phyloP scores from a whole-genome alignment of 2,329 filamentous ascomycete species.

The Phoma herbarum region DNA sequence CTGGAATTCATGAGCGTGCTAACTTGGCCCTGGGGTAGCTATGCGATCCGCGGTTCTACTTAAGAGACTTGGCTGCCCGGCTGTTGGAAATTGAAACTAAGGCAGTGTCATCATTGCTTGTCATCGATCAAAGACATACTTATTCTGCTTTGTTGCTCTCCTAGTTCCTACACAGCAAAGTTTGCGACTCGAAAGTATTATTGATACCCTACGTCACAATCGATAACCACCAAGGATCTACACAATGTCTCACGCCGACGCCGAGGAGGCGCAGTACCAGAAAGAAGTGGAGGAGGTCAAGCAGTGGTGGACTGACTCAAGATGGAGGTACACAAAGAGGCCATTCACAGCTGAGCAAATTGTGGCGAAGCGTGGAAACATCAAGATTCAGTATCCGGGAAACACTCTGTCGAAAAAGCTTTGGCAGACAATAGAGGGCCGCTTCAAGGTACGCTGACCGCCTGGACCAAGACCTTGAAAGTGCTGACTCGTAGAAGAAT shows the following conservation, averaged over 20 bases:
- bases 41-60: slow-evolving; percentile 30
- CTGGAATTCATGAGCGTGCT: slow-evolving; percentile 29
- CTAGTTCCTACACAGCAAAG: not conserved
- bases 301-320: slow-evolving; percentile 90
- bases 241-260: slow-evolving; percentile 57
- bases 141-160: not conserved
- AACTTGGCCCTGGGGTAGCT: slow-evolving; percentile 26
- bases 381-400: slow-evolving; percentile 91
- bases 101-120: slow-evolving; percentile 37
- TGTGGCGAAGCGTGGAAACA: slow-evolving; percentile 89
- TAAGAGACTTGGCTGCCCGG: slow-evolving; percentile 45
- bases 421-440: slow-evolving; percentile 85
- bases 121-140: slow-evolving; percentile 14
- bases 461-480: too few species aligned
- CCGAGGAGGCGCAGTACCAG: slow-evolving; percentile 77
- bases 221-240: not conserved
- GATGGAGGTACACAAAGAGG: slow-evolving; percentile 92
- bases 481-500: slow-evolving; percentile 61
- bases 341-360: slow-evolving; percentile 97
- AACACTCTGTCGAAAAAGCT: slow-evolving; percentile 92
- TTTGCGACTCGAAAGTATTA: not conserved
- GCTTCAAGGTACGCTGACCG: slow-evolving; percentile 73
- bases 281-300: slow-evolving; percentile 88
- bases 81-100: slow-evolving; percentile 7
- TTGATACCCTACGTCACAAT: slow-evolving; percentile 16